Evolutionary conservation across 345 rosid species (phyloP).

Genomic region (Turritis glabra): DNA sequence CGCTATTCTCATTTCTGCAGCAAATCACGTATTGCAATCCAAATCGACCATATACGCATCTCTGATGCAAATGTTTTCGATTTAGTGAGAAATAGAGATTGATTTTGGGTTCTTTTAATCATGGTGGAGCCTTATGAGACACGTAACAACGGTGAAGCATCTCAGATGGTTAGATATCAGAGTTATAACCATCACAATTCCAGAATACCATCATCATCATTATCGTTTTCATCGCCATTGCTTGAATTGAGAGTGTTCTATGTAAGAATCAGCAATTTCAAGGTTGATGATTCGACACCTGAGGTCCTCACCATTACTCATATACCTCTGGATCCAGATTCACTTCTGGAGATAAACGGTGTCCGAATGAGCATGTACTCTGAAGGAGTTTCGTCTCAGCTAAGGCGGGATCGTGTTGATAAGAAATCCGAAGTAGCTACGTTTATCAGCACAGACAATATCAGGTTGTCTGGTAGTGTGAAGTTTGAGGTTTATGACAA

Average conservation of each 20-base stretch:
- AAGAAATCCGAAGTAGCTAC: slow-evolving; percentile 85
- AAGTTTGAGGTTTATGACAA: slow-evolving; percentile 74
- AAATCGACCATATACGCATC: background rate
- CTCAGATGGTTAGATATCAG: slow-evolving; percentile 62
- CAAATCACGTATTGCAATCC: background rate
- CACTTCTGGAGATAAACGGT: slow-evolving; percentile 82
- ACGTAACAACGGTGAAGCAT: slow-evolving; percentile 46
- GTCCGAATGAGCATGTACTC: slow-evolving; percentile 54
- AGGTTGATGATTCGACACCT: slow-evolving; percentile 65
- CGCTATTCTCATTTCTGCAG: slow-evolving; percentile 32
- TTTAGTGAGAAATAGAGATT: slow-evolving; percentile 20
- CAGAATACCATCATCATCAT: slow-evolving; percentile 37
- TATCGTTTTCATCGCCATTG: slow-evolving; percentile 39
- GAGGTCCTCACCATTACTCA: slow-evolving; percentile 76
- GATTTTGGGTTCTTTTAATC: slow-evolving; percentile 30
- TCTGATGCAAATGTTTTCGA: slow-evolving; percentile 12
- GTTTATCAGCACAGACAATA: slow-evolving; percentile 80
- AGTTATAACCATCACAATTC: slow-evolving; percentile 54
- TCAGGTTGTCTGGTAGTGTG: slow-evolving; percentile 78
- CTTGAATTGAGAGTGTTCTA: slow-evolving; percentile 91
- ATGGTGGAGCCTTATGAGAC: slow-evolving; percentile 59
- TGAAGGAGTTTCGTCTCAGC: slow-evolving; percentile 62
- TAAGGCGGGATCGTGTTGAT: slow-evolving; percentile 80
- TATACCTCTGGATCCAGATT: slow-evolving; percentile 69
- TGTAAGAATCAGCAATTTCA: slow-evolving; percentile 74